Conservation (phyloP, 148 eudicot species). For the Fagopyrum tataricum region DNA sequence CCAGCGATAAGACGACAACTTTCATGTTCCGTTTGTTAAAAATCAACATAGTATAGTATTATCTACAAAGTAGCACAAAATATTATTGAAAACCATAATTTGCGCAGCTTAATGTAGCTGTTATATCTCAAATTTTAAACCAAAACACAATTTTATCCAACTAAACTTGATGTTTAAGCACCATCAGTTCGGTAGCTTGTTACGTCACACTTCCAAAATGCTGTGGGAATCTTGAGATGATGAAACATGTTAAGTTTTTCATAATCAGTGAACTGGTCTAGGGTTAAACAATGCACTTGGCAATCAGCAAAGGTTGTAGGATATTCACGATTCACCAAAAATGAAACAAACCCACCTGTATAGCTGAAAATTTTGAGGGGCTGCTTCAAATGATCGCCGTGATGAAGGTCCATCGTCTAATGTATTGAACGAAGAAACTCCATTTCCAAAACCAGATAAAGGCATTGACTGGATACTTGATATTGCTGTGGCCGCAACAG, state of each 20-base stretch:
- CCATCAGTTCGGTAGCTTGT: neutral
- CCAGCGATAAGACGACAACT: neutral
- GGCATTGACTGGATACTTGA: slow-evolving; percentile 88
- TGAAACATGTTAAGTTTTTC: neutral
- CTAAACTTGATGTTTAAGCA: neutral
- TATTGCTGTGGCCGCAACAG: slow-evolving; percentile 80
- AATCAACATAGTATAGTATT: neutral
- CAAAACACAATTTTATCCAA: neutral
- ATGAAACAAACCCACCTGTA: slow-evolving; percentile 39
- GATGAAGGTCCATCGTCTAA: slow-evolving; percentile 64
- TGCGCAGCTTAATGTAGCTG: neutral
- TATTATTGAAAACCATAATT: neutral
- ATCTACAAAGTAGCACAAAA: neutral
- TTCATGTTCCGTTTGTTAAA: neutral
- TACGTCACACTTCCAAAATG: neutral
- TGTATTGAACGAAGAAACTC: slow-evolving; percentile 67
- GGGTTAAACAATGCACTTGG: neutral
- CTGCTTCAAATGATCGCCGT: slow-evolving; percentile 45
- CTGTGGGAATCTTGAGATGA: neutral
- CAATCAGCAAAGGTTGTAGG: neutral
- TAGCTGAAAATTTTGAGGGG: slow-evolving; percentile 78
- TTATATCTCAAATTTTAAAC: neutral
- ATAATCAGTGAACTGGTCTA: neutral
- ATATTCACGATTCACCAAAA: neutral
- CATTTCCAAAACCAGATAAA: slow-evolving; percentile 64